These are phyloP conservation scores for Lodderomyces margitis DNA, from an alignment of 1,139 yeast genomes.

Conservation along the genomic window DNA sequence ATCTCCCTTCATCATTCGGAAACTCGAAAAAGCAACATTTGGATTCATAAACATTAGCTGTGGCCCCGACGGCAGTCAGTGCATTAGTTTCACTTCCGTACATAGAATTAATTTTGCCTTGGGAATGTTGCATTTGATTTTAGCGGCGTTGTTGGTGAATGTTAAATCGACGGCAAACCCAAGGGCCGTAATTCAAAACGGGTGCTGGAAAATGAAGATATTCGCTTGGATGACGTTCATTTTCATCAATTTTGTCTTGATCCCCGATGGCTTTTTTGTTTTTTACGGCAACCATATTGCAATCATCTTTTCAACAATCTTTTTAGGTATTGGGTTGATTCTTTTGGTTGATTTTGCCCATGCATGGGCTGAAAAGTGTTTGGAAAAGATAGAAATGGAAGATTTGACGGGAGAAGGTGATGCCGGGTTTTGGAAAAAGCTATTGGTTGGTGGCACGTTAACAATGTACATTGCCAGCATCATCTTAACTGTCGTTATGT, in stretches of 20 bases:
- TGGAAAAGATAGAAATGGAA: slow-evolving; percentile 83
- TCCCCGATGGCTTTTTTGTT: slow-evolving; percentile 85
- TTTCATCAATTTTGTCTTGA: slow-evolving; percentile 59
- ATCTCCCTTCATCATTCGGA: slow-evolving; percentile 73
- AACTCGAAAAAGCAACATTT: slow-evolving; percentile 71
- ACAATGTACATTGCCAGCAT: slow-evolving; percentile 77
- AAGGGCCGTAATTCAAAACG: slow-evolving; percentile 82
- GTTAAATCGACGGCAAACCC: slow-evolving; percentile 80
- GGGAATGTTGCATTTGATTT: slow-evolving; percentile 70
- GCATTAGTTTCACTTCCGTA: slow-evolving; percentile 91
- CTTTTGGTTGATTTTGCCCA: slow-evolving; percentile 95
- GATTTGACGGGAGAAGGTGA: slow-evolving; percentile 65
- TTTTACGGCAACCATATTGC: slow-evolving; percentile 92
- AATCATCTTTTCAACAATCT: slow-evolving; percentile 77
- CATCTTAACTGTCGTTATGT: slow-evolving; percentile 75
- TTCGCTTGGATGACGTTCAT: slow-evolving; percentile 58
- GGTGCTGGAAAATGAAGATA: slow-evolving; percentile 83
- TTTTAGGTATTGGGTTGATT: slow-evolving; percentile 85
- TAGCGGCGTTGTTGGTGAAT: slow-evolving; percentile 67
- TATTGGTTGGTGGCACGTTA: slow-evolving; percentile 83
- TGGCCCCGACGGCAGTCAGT: slow-evolving; percentile 80
- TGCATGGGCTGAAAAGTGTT: slow-evolving; percentile 97
- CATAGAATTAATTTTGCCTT: slow-evolving; percentile 88
- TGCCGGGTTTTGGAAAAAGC: slow-evolving; percentile 69
- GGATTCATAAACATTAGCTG: slow-evolving; percentile 60